These are phyloP conservation scores for Nicotiana noctiflora DNA, from an alignment of 257 asterid genomes.

Conservation along the genomic window DNA sequence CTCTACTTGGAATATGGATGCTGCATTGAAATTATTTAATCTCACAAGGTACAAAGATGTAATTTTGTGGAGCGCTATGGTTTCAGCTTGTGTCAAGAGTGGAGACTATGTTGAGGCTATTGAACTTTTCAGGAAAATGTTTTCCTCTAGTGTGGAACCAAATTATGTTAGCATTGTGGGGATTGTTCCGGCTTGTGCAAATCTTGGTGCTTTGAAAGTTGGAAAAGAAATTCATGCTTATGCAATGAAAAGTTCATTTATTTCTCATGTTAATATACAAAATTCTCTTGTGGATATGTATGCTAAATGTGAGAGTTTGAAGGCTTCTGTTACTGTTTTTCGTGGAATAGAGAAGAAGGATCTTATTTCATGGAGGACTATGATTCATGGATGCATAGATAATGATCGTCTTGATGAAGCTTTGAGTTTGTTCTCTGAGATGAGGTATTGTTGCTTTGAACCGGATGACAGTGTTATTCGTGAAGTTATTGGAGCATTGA, in stretches of 20 bases:
- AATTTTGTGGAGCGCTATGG: slow-evolving; percentile 63
- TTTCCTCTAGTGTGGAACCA: slow-evolving; percentile 36
- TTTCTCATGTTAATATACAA: slow-evolving; percentile 25
- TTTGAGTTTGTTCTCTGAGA: slow-evolving; percentile 34
- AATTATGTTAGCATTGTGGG: slow-evolving; percentile 55
- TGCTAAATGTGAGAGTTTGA: slow-evolving; percentile 49
- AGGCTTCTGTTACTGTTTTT: slow-evolving; percentile 41
- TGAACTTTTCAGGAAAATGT: slow-evolving; percentile 44
- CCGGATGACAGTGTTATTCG: slow-evolving; percentile 43
- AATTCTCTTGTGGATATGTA: slow-evolving; percentile 65
- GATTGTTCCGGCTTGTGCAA: slow-evolving; percentile 61
- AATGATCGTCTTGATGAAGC: slow-evolving; percentile 35
- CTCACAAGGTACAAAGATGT: slow-evolving; percentile 39
- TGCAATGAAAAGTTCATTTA: slow-evolving; percentile 34
- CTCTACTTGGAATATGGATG: slow-evolving; percentile 46
- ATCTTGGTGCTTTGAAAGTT: slow-evolving; percentile 31
- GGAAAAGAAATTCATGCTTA: slow-evolving; percentile 75
- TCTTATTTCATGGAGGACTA: slow-evolving; percentile 72
- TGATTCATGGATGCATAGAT: slow-evolving; percentile 44
- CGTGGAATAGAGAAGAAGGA: slow-evolving; percentile 44
- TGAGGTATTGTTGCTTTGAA: slow-evolving; percentile 35
- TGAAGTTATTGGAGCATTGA: slow-evolving; percentile 43
- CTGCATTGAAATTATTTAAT: slow-evolving; percentile 38
- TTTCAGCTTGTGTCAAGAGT: slow-evolving; percentile 49
- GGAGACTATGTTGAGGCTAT: slow-evolving; percentile 44